Evolutionary conservation across 208 protist species (phyloP), one percentile per base, ranked within the genome.

Genomic region (Borovskyia barvae): DNA sequence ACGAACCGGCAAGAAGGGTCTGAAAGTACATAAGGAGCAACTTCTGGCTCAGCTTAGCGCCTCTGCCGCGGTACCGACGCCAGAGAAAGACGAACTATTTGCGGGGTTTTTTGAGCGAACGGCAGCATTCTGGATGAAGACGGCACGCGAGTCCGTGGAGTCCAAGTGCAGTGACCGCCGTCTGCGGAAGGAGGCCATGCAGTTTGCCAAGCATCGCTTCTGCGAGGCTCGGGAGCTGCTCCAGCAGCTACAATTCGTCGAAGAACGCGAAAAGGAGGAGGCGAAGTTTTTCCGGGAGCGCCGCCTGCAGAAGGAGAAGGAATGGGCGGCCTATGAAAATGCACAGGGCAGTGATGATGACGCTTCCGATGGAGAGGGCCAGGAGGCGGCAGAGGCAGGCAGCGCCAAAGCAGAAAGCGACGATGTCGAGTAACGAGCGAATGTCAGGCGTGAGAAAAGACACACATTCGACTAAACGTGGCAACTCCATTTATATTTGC

Each of bases 1-100:
- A 6, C 71, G 63, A 17, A 77, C 64, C 14, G 88, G 85, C 5
- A 95, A 92, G 63, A 88, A 89, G 55, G 88, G 88, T 2, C 69
- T 95, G n/a, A 80, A 91, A 53, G 80, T 87, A 14, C 88, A 95
- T 76, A 95, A 95, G 69, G 80, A 83, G 66, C 85, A 87, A 57
- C 79, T 95, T 3, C 43, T 90, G 20, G 85, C 85, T 0, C 88
- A 95, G 59, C 85, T 95, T 12, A 63, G 78, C 32, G 68, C 72
- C 36, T 75, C 80, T 0, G 62, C 74, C 6, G 47, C 70, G 6
- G 85, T 95, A 39, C 88, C 88, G 3, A 91, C 85, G 9, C 88
- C 88, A 4, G 19, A 56, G 41, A 49, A 55, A 15, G 79, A 85
- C 0, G 88, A 95, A 56, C 75, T 28, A 8, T 74, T 87, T 29